Evolutionary conservation across 179 eudicot genomes (phyloP), one percentile per base, ranked within the genome.

Genomic region (Amaranthus tricolor): DNA sequence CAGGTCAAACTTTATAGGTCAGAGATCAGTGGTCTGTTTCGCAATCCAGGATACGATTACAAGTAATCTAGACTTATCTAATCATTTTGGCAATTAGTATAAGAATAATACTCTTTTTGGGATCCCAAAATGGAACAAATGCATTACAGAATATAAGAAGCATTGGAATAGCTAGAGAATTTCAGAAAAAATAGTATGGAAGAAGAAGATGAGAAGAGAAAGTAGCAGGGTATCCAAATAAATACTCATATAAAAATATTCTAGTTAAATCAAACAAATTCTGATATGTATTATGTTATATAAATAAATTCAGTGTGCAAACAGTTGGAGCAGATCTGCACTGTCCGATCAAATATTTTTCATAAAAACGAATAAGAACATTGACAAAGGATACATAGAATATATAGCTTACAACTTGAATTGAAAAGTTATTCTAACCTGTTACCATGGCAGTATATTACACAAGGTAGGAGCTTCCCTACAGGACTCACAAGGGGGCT

Each of bases 361-460:
- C 43, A 52, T 47, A 66, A 15, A 43, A 53, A 60, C 8, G 17
- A 16, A 24, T 12, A 19, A 2, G 44, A 31, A 62, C 15, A 50
- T 64, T 55, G 20, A 17, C 61, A 44, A 43, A 47, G 53, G 17
- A 43, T 43, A 59, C 58, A 45, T 47, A 45, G 5, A 43, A 19
- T 40, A 60, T 7, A 15, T 65, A 73, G 8, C 21, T 61, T 7
- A 71, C 7, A 47, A 51, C 55, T 40, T 14, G 12, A 17, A 47
- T 31, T 40, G 45, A 24, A 31, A 62, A 66, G 49, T 48, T 52
- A 66, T 73, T 70, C 59, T 81, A 70, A 95, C 99, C 99, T 96
- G 89, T 96, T 96, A 74, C 99, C 99, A 78, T 96, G 98, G 85
- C 98, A 96, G 78, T 96, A 96, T 79, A 93, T 91, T 14, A 91